Evolutionary conservation across 306 rosid genomes (phyloP).

Genomic region (Dalbergia oliveri): DNA sequence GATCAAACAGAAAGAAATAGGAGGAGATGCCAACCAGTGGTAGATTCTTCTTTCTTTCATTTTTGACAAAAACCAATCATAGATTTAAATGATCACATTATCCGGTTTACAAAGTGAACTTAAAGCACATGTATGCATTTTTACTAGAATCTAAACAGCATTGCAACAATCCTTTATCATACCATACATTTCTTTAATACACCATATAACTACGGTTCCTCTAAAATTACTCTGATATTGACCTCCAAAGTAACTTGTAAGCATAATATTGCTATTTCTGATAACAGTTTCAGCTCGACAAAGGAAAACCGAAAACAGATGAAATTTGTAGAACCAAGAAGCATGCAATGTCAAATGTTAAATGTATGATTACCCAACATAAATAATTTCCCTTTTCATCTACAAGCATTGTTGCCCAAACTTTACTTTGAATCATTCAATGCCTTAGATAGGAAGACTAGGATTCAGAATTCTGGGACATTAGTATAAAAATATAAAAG

Average conservation of each 20-base stretch:
- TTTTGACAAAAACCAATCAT: not conserved
- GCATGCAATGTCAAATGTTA: not conserved
- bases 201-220: not conserved
- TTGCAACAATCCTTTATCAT: not conserved
- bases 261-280: not conserved
- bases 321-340: not conserved
- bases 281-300: not conserved
- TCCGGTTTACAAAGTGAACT: slow-evolving; percentile 4
- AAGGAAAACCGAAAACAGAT: slow-evolving; percentile 17
- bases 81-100: slow-evolving; percentile 7
- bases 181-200: not conserved
- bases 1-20: not conserved
- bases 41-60: not conserved
- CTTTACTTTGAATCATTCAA: not conserved
- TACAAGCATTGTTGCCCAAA: not conserved
- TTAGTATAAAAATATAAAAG: not conserved
- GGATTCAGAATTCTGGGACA: not conserved
- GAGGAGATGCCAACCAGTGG: not conserved
- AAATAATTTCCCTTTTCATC: not conserved
- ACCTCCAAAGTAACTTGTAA: slow-evolving; percentile 1
- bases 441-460: not conserved
- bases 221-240: not conserved
- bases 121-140: not conserved
- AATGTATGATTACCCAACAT: not conserved
- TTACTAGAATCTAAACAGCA: slow-evolving; percentile 11